Conservation (phyloP, 371 early-diverging fungal genomes). For the Phascolomyces articulosus region DNA sequence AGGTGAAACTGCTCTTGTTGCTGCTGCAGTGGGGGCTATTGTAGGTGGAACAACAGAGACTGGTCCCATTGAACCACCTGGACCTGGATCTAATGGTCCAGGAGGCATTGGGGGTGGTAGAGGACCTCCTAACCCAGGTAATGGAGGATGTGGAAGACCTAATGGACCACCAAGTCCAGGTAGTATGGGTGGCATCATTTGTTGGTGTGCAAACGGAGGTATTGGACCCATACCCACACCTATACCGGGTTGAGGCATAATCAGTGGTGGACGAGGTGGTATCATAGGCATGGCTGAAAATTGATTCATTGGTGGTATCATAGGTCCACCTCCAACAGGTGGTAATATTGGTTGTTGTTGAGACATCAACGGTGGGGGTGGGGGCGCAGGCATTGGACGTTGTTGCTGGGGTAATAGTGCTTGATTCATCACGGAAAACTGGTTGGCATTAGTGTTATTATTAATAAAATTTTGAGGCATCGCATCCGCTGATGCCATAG, state of each 20-base stretch:
- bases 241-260: constrained; percentile 4
- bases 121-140: constrained; percentile 1
- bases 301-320: constrained; percentile 3
- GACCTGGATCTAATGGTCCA: not conserved
- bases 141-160: not conserved
- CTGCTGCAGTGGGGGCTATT: not conserved
- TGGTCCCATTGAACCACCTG: not conserved
- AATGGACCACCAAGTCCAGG: not conserved
- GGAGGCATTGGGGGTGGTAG: constrained; percentile 1
- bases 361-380: not conserved
- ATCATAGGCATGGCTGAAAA: constrained; percentile 13
- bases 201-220: not conserved
- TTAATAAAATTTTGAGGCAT: not conserved
- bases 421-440: not conserved
- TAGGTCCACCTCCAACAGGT: not conserved
- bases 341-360: not conserved
- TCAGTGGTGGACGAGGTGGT: not conserved
- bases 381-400: no score
- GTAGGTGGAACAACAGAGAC: not conserved
- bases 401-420: not conserved
- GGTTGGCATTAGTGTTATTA: not conserved
- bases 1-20: not conserved
- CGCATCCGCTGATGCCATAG: constrained; percentile 2
- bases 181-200: constrained; percentile 4
- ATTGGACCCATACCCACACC: not conserved